Evolutionary conservation across 441 rosid species (phyloP).

Genomic region (Populus hybrid): DNA sequence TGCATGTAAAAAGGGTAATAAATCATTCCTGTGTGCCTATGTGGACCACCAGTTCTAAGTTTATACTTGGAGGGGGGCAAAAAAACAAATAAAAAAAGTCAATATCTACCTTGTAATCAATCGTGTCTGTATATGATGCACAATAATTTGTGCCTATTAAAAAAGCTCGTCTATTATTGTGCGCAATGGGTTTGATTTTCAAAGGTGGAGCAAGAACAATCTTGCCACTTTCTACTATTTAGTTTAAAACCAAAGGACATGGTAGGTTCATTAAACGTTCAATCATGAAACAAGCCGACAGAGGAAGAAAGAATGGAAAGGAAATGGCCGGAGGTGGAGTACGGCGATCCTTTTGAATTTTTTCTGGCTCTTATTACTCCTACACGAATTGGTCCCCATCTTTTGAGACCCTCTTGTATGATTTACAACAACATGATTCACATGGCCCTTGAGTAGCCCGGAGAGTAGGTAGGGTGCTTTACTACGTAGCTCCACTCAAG

Average conservation of each 20-base stretch:
- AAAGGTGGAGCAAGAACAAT: too few species aligned
- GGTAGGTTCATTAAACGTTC: background rate
- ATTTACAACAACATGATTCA: constrained; percentile 1
- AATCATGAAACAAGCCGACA: background rate
- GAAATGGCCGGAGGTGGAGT: background rate
- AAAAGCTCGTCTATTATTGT: background rate
- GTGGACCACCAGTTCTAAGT: background rate
- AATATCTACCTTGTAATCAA: background rate
- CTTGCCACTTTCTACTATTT: background rate
- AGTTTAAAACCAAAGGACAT: background rate
- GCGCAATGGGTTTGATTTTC: background rate
- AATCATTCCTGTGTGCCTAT: background rate
- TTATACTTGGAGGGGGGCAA: background rate
- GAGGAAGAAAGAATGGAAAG: background rate
- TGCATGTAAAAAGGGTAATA: background rate
- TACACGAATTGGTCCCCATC: constrained; percentile 19
- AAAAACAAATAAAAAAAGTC: background rate
- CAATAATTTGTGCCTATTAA: constrained; percentile 1
- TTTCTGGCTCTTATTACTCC: background rate
- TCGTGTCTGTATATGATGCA: background rate
- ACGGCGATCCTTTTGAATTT: background rate
- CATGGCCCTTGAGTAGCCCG: background rate
- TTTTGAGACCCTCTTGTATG: constrained; percentile 11
- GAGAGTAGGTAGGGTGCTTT: background rate
- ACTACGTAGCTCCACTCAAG: background rate